Conservation (phyloP, 169 alveolate species). For the Besnoitia besnoiti region DNA sequence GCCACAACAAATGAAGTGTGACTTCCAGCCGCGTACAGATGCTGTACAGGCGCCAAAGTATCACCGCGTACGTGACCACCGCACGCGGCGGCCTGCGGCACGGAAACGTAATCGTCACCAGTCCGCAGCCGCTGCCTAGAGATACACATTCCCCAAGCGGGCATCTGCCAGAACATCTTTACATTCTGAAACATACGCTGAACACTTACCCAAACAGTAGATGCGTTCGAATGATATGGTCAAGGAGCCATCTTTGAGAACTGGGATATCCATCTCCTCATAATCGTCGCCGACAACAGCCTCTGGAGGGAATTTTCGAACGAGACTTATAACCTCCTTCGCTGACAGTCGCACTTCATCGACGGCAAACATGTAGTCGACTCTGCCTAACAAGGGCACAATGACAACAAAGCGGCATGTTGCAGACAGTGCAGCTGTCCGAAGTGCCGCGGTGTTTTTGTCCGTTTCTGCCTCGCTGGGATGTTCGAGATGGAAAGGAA, state of each 20-base stretch:
- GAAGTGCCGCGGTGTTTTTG: background rate
- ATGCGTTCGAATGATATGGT: constrained; percentile 24
- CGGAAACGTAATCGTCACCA: no score
- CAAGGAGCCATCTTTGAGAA: constrained; percentile 44
- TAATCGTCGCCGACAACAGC: constrained; percentile 38
- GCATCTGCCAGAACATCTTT: no score
- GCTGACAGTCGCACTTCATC: constrained; percentile 41
- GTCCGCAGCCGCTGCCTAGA: no score
- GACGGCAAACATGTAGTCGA: constrained; percentile 65
- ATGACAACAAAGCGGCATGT: background rate
- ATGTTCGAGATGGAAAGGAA: background rate
- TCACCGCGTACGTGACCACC: no score
- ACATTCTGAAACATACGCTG: no score
- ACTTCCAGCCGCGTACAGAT: no score
- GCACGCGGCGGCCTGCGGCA: no score
- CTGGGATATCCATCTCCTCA: constrained; percentile 57
- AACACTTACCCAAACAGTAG: constrained; percentile 40
- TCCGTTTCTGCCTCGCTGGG: no score
- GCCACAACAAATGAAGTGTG: no score
- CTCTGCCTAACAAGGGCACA: constrained; percentile 49
- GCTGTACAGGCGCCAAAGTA: no score
- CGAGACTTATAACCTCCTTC: constrained; percentile 33
- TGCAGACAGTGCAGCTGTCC: background rate
- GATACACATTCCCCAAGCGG: no score
- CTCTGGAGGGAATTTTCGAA: constrained; percentile 47